Percentiles rank a stretch among this genome's conserved stretches.
phyloP scores from a whole-genome alignment of 2,329 filamentous ascomycete species.

The Talaromyces funiculosus region DNA sequence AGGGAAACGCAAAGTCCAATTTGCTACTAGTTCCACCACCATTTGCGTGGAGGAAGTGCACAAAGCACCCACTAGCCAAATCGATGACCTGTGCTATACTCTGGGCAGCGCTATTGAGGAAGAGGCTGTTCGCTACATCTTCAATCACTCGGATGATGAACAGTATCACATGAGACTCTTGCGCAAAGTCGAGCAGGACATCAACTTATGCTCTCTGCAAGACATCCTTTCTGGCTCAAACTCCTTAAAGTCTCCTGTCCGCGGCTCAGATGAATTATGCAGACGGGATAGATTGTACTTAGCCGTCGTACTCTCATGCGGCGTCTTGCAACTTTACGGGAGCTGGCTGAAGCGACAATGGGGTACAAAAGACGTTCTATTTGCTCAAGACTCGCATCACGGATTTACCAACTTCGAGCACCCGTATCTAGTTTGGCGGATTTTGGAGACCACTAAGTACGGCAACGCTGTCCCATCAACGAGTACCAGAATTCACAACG shows the following conservation, averaged over 20 bases:
- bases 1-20: background rate
- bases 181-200: background rate
- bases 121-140: background rate
- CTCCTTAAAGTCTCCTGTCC: background rate
- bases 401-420: background rate
- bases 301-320: conserved; percentile 16
- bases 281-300: conserved; percentile 13
- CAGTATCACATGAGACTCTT: background rate
- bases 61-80: background rate
- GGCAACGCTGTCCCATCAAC: background rate
- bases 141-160: background rate
- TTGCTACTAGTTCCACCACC: background rate
- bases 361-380: conserved; percentile 17
- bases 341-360: conserved; percentile 19
- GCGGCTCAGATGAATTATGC: background rate
- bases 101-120: background rate
- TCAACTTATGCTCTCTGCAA: background rate
- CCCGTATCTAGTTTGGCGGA: conserved; percentile 9
- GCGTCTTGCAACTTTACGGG: conserved; percentile 20
- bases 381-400: background rate
- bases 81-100: background rate
- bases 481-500: conserved; percentile 6
- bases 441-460: background rate
- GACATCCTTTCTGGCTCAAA: background rate
- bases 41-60: background rate